Evolutionary conservation across 2,329 filamentous ascomycete genomes (phyloP).

Genomic region (Aspergillus amoenus): DNA sequence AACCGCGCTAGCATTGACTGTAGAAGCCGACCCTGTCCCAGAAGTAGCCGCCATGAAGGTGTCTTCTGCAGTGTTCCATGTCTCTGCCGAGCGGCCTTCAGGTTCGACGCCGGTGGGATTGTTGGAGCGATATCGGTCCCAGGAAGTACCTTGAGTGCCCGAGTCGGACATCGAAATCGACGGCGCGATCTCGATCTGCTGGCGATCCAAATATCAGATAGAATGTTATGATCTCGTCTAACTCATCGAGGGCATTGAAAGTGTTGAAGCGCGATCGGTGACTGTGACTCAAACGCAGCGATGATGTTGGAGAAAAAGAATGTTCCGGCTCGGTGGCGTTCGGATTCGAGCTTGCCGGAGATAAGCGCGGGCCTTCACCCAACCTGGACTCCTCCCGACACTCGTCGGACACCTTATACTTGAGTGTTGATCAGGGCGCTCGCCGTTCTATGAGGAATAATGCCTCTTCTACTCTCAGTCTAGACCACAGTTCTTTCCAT

Average conservation of each 20-base stretch:
- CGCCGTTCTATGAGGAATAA: not conserved
- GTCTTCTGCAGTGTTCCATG: conserved; percentile 34
- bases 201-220: not conserved
- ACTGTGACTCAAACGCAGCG: conserved; percentile 6
- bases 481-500: not conserved
- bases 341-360: conserved; percentile 15
- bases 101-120: conserved; percentile 13
- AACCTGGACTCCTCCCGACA: not conserved
- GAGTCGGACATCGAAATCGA: conserved; percentile 30
- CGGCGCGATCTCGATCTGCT: not conserved
- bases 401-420: not conserved
- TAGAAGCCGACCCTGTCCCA: conserved; percentile 23
- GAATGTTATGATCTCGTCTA: not conserved
- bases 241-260: not conserved
- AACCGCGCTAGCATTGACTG: conserved; percentile 18
- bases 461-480: not conserved
- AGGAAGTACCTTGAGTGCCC: conserved; percentile 22
- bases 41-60: conserved; percentile 34
- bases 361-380: conserved; percentile 12
- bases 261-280: not conserved
- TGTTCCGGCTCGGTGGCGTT: conserved; percentile 25
- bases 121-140: conserved; percentile 24
- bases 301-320: conserved; percentile 22
- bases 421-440: not conserved
- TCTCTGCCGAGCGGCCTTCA: conserved; percentile 18